A percentile compares a stretch with the other conserved stretches of the same genome.
Evolutionary conservation across 2,329 filamentous ascomycete species (phyloP).

Genomic region (Amauroascus niger): DNA sequence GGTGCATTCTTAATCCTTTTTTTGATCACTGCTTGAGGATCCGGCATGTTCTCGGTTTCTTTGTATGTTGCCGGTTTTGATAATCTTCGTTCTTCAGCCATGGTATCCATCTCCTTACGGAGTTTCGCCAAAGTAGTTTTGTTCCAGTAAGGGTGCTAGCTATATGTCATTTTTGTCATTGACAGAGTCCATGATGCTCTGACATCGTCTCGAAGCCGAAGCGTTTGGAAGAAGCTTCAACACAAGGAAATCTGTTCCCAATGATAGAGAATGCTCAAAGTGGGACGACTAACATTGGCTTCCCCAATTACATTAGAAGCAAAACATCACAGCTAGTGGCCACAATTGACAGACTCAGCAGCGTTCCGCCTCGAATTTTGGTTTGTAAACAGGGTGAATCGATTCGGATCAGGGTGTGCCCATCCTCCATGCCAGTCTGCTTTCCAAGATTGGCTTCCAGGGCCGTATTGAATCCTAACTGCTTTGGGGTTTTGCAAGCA

Average conservation of each 20-base stretch:
- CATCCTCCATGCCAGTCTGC: background rate
- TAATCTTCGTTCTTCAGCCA: conserved; percentile 20
- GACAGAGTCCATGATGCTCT: background rate
- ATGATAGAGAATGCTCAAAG: too few species aligned
- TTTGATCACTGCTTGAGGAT: conserved; percentile 68
- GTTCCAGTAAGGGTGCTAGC: background rate
- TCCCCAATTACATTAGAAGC: conserved; percentile 24
- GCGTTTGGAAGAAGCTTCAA: conserved; percentile 23
- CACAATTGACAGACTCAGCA: conserved; percentile 14
- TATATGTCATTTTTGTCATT: background rate
- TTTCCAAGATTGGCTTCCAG: background rate
- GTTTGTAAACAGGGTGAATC: background rate
- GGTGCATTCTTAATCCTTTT: conserved; percentile 69
- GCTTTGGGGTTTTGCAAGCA: background rate
- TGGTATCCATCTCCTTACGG: background rate
- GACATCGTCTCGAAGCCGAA: conserved; percentile 17
- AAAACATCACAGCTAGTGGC: conserved; percentile 18
- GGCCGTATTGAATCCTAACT: background rate
- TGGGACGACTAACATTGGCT: conserved; percentile 12
- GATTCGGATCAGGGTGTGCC: background rate
- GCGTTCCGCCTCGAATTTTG: background rate
- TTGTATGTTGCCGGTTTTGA: conserved; percentile 57
- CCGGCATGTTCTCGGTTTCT: conserved; percentile 60
- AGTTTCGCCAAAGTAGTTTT: background rate
- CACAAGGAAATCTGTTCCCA: background rate